phyloP scores from a whole-genome alignment of 345 rosid genomes.

The Syzygium aqueum region DNA sequence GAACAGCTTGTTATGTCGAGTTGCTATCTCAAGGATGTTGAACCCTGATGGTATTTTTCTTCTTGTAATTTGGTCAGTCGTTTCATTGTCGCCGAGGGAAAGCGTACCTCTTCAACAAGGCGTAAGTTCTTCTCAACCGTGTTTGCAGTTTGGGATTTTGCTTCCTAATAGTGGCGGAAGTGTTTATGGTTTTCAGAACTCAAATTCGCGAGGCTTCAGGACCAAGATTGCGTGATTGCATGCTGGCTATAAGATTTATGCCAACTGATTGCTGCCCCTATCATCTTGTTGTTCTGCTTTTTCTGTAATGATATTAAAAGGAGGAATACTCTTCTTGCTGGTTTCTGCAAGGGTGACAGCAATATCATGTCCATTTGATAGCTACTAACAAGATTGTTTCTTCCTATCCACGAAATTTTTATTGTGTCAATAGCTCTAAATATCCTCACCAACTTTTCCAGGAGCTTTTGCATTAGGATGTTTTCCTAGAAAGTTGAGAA shows the following conservation, averaged over 20 bases:
- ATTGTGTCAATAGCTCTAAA: background rate
- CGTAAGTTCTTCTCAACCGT: slow-evolving; percentile 29
- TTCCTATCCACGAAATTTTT: background rate
- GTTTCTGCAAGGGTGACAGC: background rate
- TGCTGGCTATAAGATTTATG: background rate
- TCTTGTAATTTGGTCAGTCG: slow-evolving; percentile 27
- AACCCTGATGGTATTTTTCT: background rate
- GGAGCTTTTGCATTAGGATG: background rate
- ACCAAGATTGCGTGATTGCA: background rate
- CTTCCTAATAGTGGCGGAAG: background rate
- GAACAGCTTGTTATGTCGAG: background rate
- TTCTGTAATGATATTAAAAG: background rate
- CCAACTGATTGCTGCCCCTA: background rate
- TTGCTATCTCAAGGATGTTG: background rate
- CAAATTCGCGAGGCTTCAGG: background rate
- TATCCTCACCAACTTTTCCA: background rate
- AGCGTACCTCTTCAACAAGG: slow-evolving; percentile 75
- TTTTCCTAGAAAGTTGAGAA: background rate
- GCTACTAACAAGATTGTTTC: background rate
- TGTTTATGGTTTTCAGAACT: background rate
- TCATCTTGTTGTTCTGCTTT: background rate
- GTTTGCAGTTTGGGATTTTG: no score
- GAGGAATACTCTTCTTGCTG: background rate
- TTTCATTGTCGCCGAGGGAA: slow-evolving; percentile 71
- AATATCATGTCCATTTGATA: background rate